A percentile compares a stretch with the other conserved stretches of the same genome.
phyloP scores from a whole-genome alignment of 2,329 filamentous ascomycete genomes.

The Chrysoporthe cubensis region DNA sequence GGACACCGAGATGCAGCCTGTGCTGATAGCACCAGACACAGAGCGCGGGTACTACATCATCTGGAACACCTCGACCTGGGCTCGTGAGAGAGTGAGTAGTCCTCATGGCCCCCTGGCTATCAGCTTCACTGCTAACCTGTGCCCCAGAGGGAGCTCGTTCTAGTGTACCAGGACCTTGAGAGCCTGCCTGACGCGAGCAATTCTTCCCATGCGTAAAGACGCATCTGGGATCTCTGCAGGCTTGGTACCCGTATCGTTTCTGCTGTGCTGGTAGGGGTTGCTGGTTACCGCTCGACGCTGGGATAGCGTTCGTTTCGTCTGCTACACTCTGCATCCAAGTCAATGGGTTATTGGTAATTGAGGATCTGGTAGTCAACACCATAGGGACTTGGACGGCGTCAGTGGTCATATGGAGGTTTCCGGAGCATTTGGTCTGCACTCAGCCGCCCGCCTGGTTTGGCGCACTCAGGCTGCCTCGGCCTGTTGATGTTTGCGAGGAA shows the following conservation, averaged over 20 bases:
- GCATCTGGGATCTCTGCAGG: neutral
- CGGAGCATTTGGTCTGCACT: neutral
- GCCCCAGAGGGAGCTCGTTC: slow-evolving; percentile 59
- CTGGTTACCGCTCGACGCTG: neutral
- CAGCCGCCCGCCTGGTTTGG: neutral
- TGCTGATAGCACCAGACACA: slow-evolving; percentile 59
- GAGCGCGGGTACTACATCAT: slow-evolving; percentile 70
- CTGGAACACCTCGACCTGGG: slow-evolving; percentile 66
- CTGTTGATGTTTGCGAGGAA: neutral
- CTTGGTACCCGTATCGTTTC: neutral
- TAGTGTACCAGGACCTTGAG: slow-evolving; percentile 66
- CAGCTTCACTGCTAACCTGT: slow-evolving; percentile 26
- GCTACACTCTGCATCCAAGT: neutral
- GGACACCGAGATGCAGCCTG: slow-evolving; percentile 67
- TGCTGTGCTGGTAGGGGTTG: neutral
- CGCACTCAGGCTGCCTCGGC: neutral
- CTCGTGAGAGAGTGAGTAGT: slow-evolving; percentile 62
- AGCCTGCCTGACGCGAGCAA: slow-evolving; percentile 38
- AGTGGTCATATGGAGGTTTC: neutral
- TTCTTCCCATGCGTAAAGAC: slow-evolving; percentile 19
- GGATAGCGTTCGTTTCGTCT: neutral
- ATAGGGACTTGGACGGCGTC: slow-evolving; percentile 11
- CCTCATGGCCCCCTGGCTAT: neutral
- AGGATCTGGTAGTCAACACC: neutral
- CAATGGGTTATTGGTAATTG: neutral